Evolutionary conservation across 495 filamentous ascomycete species (phyloP), one percentile per base, ranked within the genome.

Genomic region (Podospora comata): DNA sequence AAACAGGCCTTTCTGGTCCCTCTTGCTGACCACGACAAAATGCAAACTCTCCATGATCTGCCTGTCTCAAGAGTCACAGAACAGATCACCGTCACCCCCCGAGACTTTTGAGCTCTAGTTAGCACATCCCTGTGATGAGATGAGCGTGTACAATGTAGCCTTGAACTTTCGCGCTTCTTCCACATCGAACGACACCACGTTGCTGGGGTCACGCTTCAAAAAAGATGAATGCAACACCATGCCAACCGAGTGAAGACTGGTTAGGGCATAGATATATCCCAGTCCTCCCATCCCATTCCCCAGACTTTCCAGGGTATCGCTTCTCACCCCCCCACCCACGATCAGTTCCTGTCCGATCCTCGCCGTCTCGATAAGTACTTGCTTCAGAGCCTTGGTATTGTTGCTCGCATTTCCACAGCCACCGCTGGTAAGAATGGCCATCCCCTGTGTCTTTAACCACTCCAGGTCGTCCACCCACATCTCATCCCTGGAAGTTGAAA

Each of bases 391-490:
- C 27, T 59, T 60, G 20, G 73, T 7, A 58, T 82, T 77, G 5
- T 73, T 60, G 48, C 65, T 54, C 6, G 79, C 79, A 54, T 71
- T 63, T 13, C 80, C 79, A 54, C 67, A 44, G 13, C 80, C 80
- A 4, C 80, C 81, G 0, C 79, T 80, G 18, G 80, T 83, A 62
- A 83, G 66, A 30, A 83, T 78, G 18, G 76, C 69, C 30, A 83
- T 81, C 20, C 78, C 77, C 44, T 73, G 75, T 16, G 4, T 56
- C 16, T 56, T 67, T 4, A 82, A 30, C 34, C 63, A 62, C 18
- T 73, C 71, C 59, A 80, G 60, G 62, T 53, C 67, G 68, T 73
- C n/a, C 62, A 53, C 69, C 68, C 65, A 11, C 54, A 23, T 44
- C 0, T 58, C 28, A 6, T 67, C 56, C 26, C 56, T 20, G 15